Base-by-base conservation (phyloP, 441 rosid species). In the Dalechampia spathulata region DNA sequence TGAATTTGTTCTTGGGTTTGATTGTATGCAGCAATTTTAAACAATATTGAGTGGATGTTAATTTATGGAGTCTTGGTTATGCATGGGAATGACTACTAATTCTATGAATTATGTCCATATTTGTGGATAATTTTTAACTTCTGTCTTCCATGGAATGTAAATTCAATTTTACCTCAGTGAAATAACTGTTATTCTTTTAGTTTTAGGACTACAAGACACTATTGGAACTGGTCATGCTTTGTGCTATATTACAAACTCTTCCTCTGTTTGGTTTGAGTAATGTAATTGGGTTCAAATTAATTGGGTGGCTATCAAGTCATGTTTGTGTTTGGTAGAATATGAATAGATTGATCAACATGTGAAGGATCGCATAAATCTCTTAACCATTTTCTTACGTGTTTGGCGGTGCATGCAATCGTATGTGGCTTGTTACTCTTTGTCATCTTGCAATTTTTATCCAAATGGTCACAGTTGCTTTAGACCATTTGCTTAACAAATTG, bases 381-480 rank as follows among this genome's bases (percentile, higher is more conserved):
- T n/a, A n/a, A n/a, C n/a, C n/a, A n/a, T n/a, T n/a, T n/a, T n/a
- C n/a, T n/a, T n/a, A n/a, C n/a, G n/a, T n/a, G n/a, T n/a, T n/a
- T n/a, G n/a, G 2, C 3, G 7, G 21, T 36, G 38, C 39, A 7
- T 32, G 40, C 19, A 37, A 37, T 43, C 22, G 14, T 37, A 11
- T 42, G 10, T 41, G 16, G 36, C 14, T 19, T 7, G 21, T 47
- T 49, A n/a, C 27, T 25, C 14, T 25, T 39, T 51, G 15, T 49
- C 30, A 26, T 15, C 16, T 40, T 30, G 22, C 48, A 3, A 15
- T 12, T 4, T 28, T 11, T n/a, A 22, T 52, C 12, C 22, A 27
- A 49, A n/a, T 44, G 61, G 50, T 37, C 28, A 43, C 10, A 20
- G 30, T 60, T 56, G 48, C 36, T 39, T 43, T 17, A 22, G 27